These are phyloP conservation scores for Acanthamoeba sp. DNA, from an alignment of 208 protist genomes.

Conservation along the genomic window DNA sequence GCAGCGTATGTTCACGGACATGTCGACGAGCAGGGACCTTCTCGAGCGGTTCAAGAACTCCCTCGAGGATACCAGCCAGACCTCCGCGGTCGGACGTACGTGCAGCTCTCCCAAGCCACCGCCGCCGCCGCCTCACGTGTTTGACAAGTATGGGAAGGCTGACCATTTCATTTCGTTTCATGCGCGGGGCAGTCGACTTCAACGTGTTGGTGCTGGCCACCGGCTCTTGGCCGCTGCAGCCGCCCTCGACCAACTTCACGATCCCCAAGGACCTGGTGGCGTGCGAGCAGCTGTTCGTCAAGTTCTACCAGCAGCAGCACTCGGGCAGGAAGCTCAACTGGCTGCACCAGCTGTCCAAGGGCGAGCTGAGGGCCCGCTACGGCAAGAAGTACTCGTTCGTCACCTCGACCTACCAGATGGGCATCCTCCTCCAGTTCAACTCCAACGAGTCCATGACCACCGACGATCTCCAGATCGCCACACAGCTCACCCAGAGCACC, in stretches of 20 bases:
- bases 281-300: slow-evolving; percentile 76
- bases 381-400: slow-evolving; percentile 81
- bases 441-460: slow-evolving; percentile 74
- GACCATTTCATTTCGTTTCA: background rate
- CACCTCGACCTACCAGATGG: slow-evolving; percentile 86
- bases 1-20: slow-evolving; percentile 92
- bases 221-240: slow-evolving; percentile 87
- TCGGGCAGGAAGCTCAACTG: slow-evolving; percentile 88
- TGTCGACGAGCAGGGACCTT: slow-evolving; percentile 85
- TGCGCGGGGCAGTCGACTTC: slow-evolving; percentile 82
- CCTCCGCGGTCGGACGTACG: slow-evolving; percentile 37
- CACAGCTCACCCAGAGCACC: slow-evolving; percentile 83
- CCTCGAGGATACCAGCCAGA: slow-evolving; percentile 68
- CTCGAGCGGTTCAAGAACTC: slow-evolving; percentile 82
- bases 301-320: slow-evolving; percentile 83
- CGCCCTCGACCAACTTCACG: slow-evolving; percentile 85
- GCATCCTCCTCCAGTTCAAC: slow-evolving; percentile 86
- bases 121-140: too few species aligned
- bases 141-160: too few species aligned
- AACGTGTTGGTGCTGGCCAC: slow-evolving; percentile 85
- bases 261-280: slow-evolving; percentile 83
- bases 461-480: slow-evolving; percentile 81
- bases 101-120: background rate
- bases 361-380: slow-evolving; percentile 86
- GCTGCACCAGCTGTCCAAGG: slow-evolving; percentile 88